Evolutionary conservation across 2,329 filamentous ascomycete genomes (phyloP).

Genomic region (Penicillium aurantiogriseum): DNA sequence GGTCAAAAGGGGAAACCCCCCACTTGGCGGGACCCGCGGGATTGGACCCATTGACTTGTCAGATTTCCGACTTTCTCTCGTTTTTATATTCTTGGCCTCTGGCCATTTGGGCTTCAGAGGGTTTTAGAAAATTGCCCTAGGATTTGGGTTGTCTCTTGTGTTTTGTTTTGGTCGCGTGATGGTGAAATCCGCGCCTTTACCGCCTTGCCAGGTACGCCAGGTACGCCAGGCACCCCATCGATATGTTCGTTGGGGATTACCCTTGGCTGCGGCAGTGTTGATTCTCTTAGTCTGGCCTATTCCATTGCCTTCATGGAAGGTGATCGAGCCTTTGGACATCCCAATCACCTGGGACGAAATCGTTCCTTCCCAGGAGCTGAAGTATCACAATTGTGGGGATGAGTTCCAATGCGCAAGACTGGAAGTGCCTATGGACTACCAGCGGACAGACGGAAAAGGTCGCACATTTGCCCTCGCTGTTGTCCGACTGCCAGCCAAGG

Average conservation of each 20-base stretch:
- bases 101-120: neutral
- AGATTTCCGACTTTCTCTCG: neutral
- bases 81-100: neutral
- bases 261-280: neutral
- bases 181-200: neutral
- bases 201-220: neutral
- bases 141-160: neutral
- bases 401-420: conserved; percentile 51
- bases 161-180: neutral
- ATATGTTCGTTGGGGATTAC: conserved; percentile 5
- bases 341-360: conserved; percentile 25
- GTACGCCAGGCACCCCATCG: neutral
- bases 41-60: neutral
- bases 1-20: neutral
- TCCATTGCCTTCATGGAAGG: neutral
- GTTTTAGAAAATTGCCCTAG: neutral
- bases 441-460: conserved; percentile 33
- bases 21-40: neutral
- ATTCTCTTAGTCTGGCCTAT: conserved; percentile 4
- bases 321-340: neutral
- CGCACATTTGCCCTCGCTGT: conserved; percentile 46
- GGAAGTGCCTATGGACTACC: conserved; percentile 50
- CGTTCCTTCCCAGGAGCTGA: conserved; percentile 28
- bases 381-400: conserved; percentile 46
- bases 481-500: conserved; percentile 47